Base-by-base conservation (phyloP, 2,329 filamentous ascomycete species). In the Incumbomyces lentus region DNA sequence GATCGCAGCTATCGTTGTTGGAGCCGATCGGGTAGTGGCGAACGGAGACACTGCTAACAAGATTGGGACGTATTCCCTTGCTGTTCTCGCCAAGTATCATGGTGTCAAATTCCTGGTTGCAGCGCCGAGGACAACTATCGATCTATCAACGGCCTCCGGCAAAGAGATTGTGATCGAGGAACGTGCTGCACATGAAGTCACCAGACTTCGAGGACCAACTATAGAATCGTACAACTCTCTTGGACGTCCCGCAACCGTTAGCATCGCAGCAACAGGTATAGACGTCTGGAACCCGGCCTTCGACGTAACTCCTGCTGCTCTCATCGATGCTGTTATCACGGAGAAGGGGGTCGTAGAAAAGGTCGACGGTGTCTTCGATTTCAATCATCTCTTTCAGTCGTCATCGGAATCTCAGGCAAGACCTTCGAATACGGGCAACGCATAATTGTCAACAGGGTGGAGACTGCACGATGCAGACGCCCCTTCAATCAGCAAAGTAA, bases 41-140 rank as follows among this genome's bases (percentile, higher is more conserved):
- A 98, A 98, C 59, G 92, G 92, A 26, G 92, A 98, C 67, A 96
- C 92, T 0, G 92, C 92, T 47, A 98, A 98, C 71, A 98, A 98
- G 71, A 93, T 98, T 51, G 92, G 92, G 43, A 98, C 92, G 0
- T 96, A 98, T 63, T 77, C 82, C 46, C 75, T 98, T 3, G 88
- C 92, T 2, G 88, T 96, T n/a, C 74, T 95, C 26, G 92, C 92
- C 17, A 81, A 76, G 54, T 73, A 89, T 59, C 92, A 98, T 59
- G 85, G 86, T 14, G 76, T 96, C 59, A 94, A 90, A 64, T 98
- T 98, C 62, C 75, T 98, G 8, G 89, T 98, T 26, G 92, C 92
- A 0, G 92, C 92, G 1, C 92, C 92, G 0, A 85, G 89, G 6
- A 98, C 92, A 1, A 95, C 87, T 47, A 92, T 98, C 56, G 92